Evolutionary conservation across 371 early-diverging fungal species (phyloP), one percentile per base, ranked within the genome.

Genomic region (Quaeritorhiza haematococci): DNA sequence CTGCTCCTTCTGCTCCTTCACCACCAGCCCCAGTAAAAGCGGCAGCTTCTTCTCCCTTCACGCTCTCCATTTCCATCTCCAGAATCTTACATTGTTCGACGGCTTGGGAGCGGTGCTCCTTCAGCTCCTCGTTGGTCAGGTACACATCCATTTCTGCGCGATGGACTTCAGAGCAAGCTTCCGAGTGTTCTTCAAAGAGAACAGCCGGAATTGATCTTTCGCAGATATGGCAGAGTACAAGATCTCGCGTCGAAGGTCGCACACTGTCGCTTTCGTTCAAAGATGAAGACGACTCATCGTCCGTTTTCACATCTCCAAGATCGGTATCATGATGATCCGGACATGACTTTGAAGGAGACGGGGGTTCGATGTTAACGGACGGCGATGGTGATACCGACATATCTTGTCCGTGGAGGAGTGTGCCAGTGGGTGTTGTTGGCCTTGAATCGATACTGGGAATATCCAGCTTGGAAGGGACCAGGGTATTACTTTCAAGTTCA

Each of bases 171-270:
- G 79, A 73, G 63, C 93, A 92, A 2, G 75, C 55, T 35, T 73
- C 78, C 13, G 85, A 78, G 67, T 92, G 93, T 54, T 84, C 83
- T 56, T 87, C 88, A 67, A 92, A 91, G 42, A 85, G 78, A 0
- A 82, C 63, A 17, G 84, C 84, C 1, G 88, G 84, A 19, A 90
- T 78, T 62, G 75, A 78, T 42, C 83, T 74, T 55, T 93, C 93
- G 56, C 93, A 93, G 8, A 93, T 83, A 32, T 84, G 83, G 67
- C 93, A 93, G 1, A 89, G 71, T 0, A 78, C 79, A 3, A 73
- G 35, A n/a, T n/a, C n/a, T n/a, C n/a, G n/a, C n/a, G n/a, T n/a
- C n/a, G n/a, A n/a, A n/a, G n/a, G n/a, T n/a, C n/a, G n/a, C n/a
- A n/a, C n/a, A n/a, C n/a, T n/a, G n/a, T n/a, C n/a, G n/a, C n/a